These are phyloP conservation scores for Saccharomyces jurei DNA, from an alignment of 805 yeast species.

Conservation along the genomic window DNA sequence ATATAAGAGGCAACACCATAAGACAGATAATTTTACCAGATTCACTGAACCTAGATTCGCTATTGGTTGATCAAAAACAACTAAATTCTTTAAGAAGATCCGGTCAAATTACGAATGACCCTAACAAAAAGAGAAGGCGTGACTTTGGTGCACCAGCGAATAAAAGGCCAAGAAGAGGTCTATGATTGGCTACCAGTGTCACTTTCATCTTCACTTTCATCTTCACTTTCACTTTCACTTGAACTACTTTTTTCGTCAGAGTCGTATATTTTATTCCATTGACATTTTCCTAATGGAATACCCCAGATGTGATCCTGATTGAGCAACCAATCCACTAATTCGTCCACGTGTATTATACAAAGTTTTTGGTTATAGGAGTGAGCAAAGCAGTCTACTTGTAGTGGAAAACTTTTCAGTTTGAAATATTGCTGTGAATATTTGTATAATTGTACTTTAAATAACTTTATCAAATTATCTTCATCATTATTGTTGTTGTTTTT, in stretches of 20 bases:
- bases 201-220: slow-evolving; percentile 16
- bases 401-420: slow-evolving; percentile 46
- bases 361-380: slow-evolving; percentile 14
- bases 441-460: slow-evolving; percentile 46
- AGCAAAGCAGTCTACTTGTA: slow-evolving; percentile 31
- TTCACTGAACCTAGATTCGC: slow-evolving; percentile 61
- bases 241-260: slow-evolving; percentile 13
- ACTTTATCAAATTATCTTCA: slow-evolving; percentile 37
- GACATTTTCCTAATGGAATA: slow-evolving; percentile 61
- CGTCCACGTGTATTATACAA: slow-evolving; percentile 54
- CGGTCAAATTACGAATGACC: slow-evolving; percentile 22
- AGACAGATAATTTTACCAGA: slow-evolving; percentile 82
- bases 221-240: slow-evolving; percentile 18
- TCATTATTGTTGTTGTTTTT: neutral
- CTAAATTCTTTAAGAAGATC: slow-evolving; percentile 21
- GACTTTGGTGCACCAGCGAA: slow-evolving; percentile 15
- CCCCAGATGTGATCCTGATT: slow-evolving; percentile 58
- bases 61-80: slow-evolving; percentile 41
- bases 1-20: slow-evolving; percentile 82
- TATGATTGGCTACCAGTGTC: slow-evolving; percentile 9
- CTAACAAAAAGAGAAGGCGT: slow-evolving; percentile 20
- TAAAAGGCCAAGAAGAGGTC: slow-evolving; percentile 32
- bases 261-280: slow-evolving; percentile 22
- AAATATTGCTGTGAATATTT: slow-evolving; percentile 57
- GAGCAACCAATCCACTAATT: slow-evolving; percentile 56